phyloP scores from a whole-genome alignment of 441 rosid species.

The Pelargonium exstipulatum region DNA sequence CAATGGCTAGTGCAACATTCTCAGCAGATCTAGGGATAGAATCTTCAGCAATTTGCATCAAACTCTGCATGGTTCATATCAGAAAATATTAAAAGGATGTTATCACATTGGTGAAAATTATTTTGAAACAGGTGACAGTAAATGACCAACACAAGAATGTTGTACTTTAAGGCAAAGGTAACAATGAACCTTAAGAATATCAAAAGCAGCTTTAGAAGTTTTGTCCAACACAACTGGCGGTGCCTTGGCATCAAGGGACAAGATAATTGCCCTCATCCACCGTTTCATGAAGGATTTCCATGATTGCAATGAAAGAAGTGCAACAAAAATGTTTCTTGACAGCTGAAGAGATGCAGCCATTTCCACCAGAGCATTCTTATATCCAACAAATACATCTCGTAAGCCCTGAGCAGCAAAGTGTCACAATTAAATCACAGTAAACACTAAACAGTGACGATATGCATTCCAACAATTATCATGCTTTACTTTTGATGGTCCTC shows the following conservation, averaged over 20 bases:
- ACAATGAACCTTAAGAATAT: conserved; percentile 67
- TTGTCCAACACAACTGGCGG: conserved; percentile 42
- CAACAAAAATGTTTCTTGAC: conserved; percentile 71
- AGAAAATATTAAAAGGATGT: conserved; percentile 4
- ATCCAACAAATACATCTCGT: conserved; percentile 51
- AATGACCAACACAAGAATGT: conserved; percentile 1
- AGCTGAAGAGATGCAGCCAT: conserved; percentile 73
- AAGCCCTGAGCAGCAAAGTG: conserved; percentile 37
- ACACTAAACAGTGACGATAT: conserved; percentile 19
- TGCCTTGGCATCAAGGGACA: conserved; percentile 42
- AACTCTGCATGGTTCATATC: conserved; percentile 40
- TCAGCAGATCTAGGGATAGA: conserved; percentile 83
- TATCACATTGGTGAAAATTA: conserved; percentile 7
- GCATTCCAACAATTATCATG: conserved; percentile 14
- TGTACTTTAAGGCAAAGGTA: conserved; percentile 13
- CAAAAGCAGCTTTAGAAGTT: conserved; percentile 71
- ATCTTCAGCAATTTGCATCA: conserved; percentile 61
- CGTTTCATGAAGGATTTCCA: conserved; percentile 81
- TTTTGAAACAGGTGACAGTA: conserved; percentile 14
- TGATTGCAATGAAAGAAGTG: conserved; percentile 82
- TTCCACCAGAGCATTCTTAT: conserved; percentile 55
- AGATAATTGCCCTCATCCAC: conserved; percentile 62
- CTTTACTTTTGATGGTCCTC: conserved; percentile 45
- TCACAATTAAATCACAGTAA: conserved; percentile 19
- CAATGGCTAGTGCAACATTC: conserved; percentile 75